Conservation (phyloP, 1,139 yeast genomes). For the Nakaseomyces nivariensis region DNA sequence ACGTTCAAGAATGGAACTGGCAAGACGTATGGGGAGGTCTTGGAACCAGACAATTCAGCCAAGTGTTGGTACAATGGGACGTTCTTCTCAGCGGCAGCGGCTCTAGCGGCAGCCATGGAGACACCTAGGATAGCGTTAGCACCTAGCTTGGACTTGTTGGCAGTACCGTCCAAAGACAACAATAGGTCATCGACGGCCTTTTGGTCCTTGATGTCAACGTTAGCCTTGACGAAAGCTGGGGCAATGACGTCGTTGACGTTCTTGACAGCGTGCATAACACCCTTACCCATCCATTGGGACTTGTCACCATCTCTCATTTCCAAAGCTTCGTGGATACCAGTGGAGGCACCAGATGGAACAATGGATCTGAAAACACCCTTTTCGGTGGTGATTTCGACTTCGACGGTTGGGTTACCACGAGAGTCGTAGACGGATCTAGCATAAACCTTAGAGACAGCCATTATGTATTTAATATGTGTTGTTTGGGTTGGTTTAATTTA, state of each 20-base stretch:
- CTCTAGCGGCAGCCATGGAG: conserved; percentile 85
- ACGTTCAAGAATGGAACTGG: conserved; percentile 98
- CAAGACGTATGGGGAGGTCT: conserved; percentile 64
- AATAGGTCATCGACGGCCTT: conserved; percentile 70
- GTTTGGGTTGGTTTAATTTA: conserved; percentile 3
- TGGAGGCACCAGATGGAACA: conserved; percentile 96
- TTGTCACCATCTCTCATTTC: conserved; percentile 95
- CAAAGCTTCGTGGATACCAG: conserved; percentile 90
- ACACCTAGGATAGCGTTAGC: conserved; percentile 96
- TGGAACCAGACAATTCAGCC: conserved; percentile 53
- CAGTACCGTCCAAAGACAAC: conserved; percentile 75
- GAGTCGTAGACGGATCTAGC: conserved; percentile 96
- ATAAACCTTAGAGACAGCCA: conserved; percentile 59
- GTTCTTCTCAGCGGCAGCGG: conserved; percentile 85
- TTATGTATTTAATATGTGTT: conserved; percentile 21
- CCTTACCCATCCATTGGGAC: conserved; percentile 91
- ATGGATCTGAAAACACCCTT: conserved; percentile 84
- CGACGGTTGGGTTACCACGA: conserved; percentile 97
- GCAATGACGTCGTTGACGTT: conserved; percentile 85
- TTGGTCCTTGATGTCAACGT: conserved; percentile 72
- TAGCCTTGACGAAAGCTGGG: conserved; percentile 71
- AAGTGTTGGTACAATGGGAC: conserved; percentile 83
- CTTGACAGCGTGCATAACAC: conserved; percentile 84
- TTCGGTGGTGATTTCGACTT: conserved; percentile 81
- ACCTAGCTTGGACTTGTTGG: conserved; percentile 89